Evolutionary conservation across 75 land plant genomes (phyloP), one percentile per base, ranked within the genome.

Genomic region (Pinus tabuliformis): DNA sequence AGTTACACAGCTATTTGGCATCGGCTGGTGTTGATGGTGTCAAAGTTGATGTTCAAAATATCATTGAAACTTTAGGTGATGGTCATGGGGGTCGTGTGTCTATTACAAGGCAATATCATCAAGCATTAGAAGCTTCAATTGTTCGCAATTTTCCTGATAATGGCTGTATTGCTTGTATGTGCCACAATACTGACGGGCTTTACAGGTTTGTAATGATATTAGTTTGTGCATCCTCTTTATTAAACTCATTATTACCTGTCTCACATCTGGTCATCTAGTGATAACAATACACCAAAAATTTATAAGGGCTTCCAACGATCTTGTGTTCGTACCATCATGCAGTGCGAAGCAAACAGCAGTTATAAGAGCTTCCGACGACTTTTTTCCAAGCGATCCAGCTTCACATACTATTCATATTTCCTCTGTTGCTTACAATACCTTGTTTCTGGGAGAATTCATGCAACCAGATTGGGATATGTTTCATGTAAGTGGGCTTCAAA

Each of bases 401-500:
- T 91, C 96, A 6, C 96, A 93, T 79, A 91, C 96, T 56, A 93
- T 93, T 58, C 96, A 93, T 61, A 89, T 93, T 76, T 88, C 94
- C 33, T 88, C 96, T 7, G 95, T 93, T 33, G 94, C 91, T 28
- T 93, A 91, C 75, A 93, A 93, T 77, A 80, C 88, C 11, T 79
- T 93, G 59, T 93, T 93, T 76, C 88, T 93, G 52, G 95, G 91
- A 9, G 94, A 92, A 62, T 88, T 92, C 74, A 91, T 93, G 95
- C 94, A 83, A 39, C 91, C 95, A 20, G 95, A 93, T 76, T 93
- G 95, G 95, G 96, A 93, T 79, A 93, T 93, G 96, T 93, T 91
- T 79, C 94, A 92, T 21, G 89, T 84, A 63, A 80, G 64, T 72
- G 20, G 72, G 14, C 65, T 28, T 58, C 16, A 37, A 17, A 7